Conservation (phyloP, 805 yeast species). For the Suhomyces kilbournensis region DNA sequence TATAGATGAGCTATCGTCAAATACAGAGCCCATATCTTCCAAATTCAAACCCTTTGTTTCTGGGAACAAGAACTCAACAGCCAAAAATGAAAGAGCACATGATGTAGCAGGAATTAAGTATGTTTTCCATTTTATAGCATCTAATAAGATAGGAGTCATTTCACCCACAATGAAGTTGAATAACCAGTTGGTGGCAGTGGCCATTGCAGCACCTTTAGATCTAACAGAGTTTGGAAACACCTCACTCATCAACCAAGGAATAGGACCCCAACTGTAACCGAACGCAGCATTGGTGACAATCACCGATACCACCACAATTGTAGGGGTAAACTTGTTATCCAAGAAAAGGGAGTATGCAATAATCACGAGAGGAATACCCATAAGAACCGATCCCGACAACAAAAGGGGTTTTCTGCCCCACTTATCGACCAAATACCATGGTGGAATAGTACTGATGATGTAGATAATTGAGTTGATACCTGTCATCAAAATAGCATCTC, state of each 20-base stretch:
- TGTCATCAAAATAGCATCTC: conserved; percentile 86
- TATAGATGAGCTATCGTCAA: conserved; percentile 57
- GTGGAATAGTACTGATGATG: conserved; percentile 66
- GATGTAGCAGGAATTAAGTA: conserved; percentile 80
- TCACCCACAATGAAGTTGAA: conserved; percentile 92
- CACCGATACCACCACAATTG: conserved; percentile 71
- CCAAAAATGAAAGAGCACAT: conserved; percentile 68
- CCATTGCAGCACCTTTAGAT: conserved; percentile 85
- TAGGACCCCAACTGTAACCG: conserved; percentile 93
- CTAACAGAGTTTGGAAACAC: conserved; percentile 81
- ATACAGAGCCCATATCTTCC: conserved; percentile 89
- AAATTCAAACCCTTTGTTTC: conserved; percentile 86
- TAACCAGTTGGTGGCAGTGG: conserved; percentile 92
- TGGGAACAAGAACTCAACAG: conserved; percentile 73
- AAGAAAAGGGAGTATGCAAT: conserved; percentile 55
- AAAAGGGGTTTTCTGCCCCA: conserved; percentile 93
- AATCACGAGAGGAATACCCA: conserved; percentile 67
- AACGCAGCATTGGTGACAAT: conserved; percentile 78
- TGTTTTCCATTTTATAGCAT: conserved; percentile 70
- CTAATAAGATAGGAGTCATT: conserved; percentile 83
- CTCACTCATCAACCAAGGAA: conserved; percentile 89
- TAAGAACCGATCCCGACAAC: conserved; percentile 71
- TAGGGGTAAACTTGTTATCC: conserved; percentile 52
- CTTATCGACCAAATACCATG: conserved; percentile 85
- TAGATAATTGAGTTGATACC: conserved; percentile 56